phyloP scores from a whole-genome alignment of 2,329 filamentous ascomycete genomes.

The Fusarium proliferatum region DNA sequence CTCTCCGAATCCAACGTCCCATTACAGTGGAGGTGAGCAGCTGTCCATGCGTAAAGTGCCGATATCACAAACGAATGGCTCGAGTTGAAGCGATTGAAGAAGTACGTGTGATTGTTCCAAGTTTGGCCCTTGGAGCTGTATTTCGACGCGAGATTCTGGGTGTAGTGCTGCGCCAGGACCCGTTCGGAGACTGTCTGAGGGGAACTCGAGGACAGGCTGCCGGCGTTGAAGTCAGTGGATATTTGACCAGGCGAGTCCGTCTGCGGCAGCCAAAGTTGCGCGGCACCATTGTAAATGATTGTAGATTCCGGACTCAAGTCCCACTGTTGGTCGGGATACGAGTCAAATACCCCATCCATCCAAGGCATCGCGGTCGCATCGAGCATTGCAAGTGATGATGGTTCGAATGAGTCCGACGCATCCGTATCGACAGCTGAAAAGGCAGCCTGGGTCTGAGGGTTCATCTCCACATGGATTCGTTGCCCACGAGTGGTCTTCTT shows the following conservation, averaged over 20 bases:
- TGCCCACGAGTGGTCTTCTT: accelerated
- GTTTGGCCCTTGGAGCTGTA: neutral
- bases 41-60: neutral
- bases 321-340: neutral
- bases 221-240: accelerated
- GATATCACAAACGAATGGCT: neutral
- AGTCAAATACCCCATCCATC: neutral
- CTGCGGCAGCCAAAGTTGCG: no score
- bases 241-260: neutral
- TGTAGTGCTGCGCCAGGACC: neutral
- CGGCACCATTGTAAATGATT: no score
- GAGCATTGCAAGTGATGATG: neutral
- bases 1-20: accelerated
- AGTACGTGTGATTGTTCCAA: neutral
- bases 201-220: neutral
- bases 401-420: accelerated
- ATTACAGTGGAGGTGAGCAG: neutral
- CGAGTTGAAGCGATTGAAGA: neutral
- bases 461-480: accelerated
- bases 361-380: neutral
- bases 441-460: accelerated
- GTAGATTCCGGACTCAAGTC: neutral
- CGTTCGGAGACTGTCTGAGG: neutral
- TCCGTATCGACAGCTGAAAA: neutral
- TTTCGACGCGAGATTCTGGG: accelerated